phyloP scores from a whole-genome alignment of 2,329 filamentous ascomycete genomes.

The Raffaelea deltoideospora region DNA sequence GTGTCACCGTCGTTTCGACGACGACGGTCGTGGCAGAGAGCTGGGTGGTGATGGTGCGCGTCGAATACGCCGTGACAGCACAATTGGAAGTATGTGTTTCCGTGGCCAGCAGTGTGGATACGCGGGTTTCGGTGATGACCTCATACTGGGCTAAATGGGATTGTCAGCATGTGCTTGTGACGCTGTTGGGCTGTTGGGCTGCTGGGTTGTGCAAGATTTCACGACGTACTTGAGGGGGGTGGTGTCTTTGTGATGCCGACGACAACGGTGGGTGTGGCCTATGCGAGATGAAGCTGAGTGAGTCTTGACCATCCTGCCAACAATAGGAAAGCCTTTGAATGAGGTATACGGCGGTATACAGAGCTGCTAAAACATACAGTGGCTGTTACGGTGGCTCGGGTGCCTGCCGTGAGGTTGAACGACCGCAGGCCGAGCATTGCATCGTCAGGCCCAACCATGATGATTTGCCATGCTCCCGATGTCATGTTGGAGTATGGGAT shows the following conservation, averaged over 20 bases:
- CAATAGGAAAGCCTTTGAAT: neutral
- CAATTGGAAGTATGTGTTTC: neutral
- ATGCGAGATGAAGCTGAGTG: neutral
- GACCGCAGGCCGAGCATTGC: slow-evolving; percentile 2
- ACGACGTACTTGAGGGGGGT: neutral
- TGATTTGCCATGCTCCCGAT: slow-evolving; percentile 6
- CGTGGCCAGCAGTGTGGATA: too few species aligned
- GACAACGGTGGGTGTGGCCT: slow-evolving; percentile 1
- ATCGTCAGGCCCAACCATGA: slow-evolving; percentile 1
- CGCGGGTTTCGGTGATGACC: too few species aligned
- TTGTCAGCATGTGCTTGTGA: too few species aligned
- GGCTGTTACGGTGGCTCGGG: slow-evolving; percentile 1
- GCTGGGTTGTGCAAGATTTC: neutral
- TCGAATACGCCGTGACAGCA: neutral
- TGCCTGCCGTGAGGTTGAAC: slow-evolving; percentile 4
- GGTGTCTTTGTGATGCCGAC: neutral
- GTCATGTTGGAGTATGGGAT: slow-evolving; percentile 5
- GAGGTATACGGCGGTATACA: too few species aligned
- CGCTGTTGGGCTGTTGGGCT: neutral
- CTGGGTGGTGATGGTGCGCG: neutral
- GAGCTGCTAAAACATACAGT: neutral
- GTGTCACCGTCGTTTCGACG: neutral
- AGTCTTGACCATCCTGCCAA: too few species aligned
- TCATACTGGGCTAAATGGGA: too few species aligned
- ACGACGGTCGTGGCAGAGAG: neutral